Evolutionary conservation across 768 basidiomycete genomes (phyloP).

Genomic region (Lepiota brunneoincarnata): DNA sequence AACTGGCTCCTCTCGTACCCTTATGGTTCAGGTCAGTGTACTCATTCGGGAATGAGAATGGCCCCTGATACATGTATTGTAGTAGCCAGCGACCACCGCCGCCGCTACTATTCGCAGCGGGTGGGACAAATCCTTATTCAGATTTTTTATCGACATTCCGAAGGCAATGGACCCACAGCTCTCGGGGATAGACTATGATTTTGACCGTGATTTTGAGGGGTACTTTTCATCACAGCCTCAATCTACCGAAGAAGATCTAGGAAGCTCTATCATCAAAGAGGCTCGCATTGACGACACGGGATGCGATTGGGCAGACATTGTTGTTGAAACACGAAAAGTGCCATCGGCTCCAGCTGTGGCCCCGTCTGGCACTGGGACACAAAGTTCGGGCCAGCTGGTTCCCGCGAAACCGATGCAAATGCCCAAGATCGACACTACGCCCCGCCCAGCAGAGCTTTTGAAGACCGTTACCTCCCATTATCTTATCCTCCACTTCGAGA

Average conservation of each 20-base stretch:
- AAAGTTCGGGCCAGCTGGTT: not conserved
- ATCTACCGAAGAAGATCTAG: not conserved
- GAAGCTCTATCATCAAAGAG: not conserved
- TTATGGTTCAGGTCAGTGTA: slow-evolving; percentile 27
- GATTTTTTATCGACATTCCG: slow-evolving; percentile 32
- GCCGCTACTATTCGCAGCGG: slow-evolving; percentile 22
- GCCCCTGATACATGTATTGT: not conserved
- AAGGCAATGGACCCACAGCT: slow-evolving; percentile 24
- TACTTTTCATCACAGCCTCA: slow-evolving; percentile 20
- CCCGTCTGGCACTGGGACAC: not conserved
- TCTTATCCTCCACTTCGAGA: slow-evolving; percentile 29
- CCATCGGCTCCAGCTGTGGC: not conserved
- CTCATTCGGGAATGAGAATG: not conserved
- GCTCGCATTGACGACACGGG: slow-evolving; percentile 14
- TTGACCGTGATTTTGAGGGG: slow-evolving; percentile 33
- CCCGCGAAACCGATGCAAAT: slow-evolving; percentile 16
- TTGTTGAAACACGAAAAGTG: slow-evolving; percentile 11
- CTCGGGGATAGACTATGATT: slow-evolving; percentile 24
- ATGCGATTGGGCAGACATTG: slow-evolving; percentile 31
- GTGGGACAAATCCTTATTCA: slow-evolving; percentile 25
- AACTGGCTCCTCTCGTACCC: slow-evolving; percentile 14
- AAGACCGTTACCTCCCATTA: slow-evolving; percentile 26
- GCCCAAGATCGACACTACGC: slow-evolving; percentile 25
- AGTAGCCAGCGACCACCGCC: slow-evolving; percentile 18
- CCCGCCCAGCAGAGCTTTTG: slow-evolving; percentile 33